A percentile compares a stretch with the other conserved stretches of the same genome.
These are phyloP conservation scores for Irpex sp. DNA, from an alignment of 1,284 basidiomycete genomes.

Conservation along the genomic window DNA sequence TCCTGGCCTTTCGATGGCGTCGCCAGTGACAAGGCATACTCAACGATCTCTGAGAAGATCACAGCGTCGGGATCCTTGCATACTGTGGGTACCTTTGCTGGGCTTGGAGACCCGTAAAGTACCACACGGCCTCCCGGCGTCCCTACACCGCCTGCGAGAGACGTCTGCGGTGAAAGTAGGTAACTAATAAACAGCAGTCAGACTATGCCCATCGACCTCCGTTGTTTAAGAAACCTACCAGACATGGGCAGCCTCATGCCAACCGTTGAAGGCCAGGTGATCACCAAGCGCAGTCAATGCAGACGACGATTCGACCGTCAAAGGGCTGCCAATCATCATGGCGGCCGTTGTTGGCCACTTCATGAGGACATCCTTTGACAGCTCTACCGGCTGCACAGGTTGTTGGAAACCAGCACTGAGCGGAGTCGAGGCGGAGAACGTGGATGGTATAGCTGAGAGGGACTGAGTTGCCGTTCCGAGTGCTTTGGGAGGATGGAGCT, in stretches of 20 bases:
- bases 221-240: slow-evolving; percentile 51
- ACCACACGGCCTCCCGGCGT: slow-evolving; percentile 57
- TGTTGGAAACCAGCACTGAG: slow-evolving; percentile 59
- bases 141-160: slow-evolving; percentile 66
- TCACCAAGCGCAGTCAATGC: slow-evolving; percentile 87
- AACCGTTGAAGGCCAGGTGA: slow-evolving; percentile 65
- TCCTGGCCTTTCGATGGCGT: slow-evolving; percentile 82
- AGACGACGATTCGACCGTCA: slow-evolving; percentile 59
- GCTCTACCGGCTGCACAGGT: slow-evolving; percentile 33
- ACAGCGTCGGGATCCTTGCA: slow-evolving; percentile 73
- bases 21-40: slow-evolving; percentile 83
- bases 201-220: slow-evolving; percentile 4
- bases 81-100: slow-evolving; percentile 46
- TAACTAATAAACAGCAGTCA: slow-evolving; percentile 50
- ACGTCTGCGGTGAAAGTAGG: slow-evolving; percentile 81
- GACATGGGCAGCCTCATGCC: slow-evolving; percentile 84
- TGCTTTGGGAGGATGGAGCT: slow-evolving; percentile 60
- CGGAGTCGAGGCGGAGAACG: slow-evolving; percentile 44
- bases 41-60: slow-evolving; percentile 87
- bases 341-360: slow-evolving; percentile 87
- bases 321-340: slow-evolving; percentile 76
- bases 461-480: slow-evolving; percentile 34
- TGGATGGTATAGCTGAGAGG: slow-evolving; percentile 35
- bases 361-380: slow-evolving; percentile 54
- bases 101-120: slow-evolving; percentile 62